Evolutionary conservation across 768 basidiomycete species (phyloP).

Genomic region (Mycena latifolia): DNA sequence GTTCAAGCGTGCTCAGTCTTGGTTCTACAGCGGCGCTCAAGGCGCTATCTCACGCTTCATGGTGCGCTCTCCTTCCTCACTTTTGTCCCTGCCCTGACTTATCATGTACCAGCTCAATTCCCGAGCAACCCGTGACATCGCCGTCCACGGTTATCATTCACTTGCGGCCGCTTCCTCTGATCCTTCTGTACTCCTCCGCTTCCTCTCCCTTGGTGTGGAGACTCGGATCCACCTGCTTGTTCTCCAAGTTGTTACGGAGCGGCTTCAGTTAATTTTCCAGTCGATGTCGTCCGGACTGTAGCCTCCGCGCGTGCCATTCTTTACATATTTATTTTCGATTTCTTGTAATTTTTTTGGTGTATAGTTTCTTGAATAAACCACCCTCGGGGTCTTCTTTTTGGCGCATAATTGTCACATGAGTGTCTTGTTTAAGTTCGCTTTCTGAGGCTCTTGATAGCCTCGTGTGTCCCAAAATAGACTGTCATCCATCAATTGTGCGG

Average conservation of each 20-base stretch:
- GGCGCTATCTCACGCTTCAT: constrained; percentile 7
- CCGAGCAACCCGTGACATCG: not conserved
- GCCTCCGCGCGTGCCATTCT: not conserved
- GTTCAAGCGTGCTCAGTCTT: not conserved
- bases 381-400: not conserved
- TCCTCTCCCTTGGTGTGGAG: constrained; percentile 6
- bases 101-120: not conserved
- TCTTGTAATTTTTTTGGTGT: not conserved
- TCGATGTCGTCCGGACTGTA: not conserved
- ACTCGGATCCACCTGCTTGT: not conserved
- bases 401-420: too few species aligned
- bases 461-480: not conserved
- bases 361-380: constrained; percentile 13
- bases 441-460: not conserved
- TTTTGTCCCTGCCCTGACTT: not conserved
- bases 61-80: not conserved
- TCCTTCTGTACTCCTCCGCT: not conserved
- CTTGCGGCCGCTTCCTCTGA: constrained; percentile 4
- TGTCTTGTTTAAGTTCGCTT: not conserved
- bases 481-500: not conserved
- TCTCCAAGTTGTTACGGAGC: not conserved
- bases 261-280: not conserved
- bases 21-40: constrained; percentile 10
- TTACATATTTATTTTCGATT: constrained; percentile 3
- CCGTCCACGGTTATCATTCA: not conserved